A percentile compares a stretch with the other conserved stretches of the same genome.
Conservation (phyloP, 2,329 filamentous ascomycete genomes). For the Bretziella fagacearum region DNA sequence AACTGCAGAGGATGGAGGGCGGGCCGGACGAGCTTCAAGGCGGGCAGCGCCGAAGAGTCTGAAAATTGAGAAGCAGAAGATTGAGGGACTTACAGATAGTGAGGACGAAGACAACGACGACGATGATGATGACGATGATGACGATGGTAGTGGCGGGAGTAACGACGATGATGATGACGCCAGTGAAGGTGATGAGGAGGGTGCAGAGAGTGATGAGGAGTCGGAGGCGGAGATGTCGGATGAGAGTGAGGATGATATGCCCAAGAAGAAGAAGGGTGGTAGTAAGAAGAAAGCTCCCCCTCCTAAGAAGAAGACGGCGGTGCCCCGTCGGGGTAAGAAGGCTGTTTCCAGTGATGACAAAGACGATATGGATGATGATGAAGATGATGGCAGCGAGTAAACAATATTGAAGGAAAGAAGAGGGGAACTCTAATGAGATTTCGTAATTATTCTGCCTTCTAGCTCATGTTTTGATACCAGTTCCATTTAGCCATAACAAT, state of each 20-base stretch:
- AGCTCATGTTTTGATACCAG: neutral
- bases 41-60: constrained; percentile 16
- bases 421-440: no score
- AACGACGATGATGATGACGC: constrained; percentile 41
- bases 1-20: constrained; percentile 20
- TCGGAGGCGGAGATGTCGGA: constrained; percentile 7
- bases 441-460: neutral
- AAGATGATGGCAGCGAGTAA: constrained; percentile 3
- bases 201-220: constrained; percentile 7
- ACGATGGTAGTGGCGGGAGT: constrained; percentile 31
- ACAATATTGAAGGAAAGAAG: neutral
- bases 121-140: constrained; percentile 20
- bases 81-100: constrained; percentile 19
- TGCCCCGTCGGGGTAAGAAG: neutral
- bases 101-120: constrained; percentile 19
- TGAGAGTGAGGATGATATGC: constrained; percentile 10
- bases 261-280: neutral
- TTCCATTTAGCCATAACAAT: neutral
- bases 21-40: constrained; percentile 26
- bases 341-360: neutral
- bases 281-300: neutral
- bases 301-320: neutral
- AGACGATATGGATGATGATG: neutral
- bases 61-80: constrained; percentile 21
- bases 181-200: constrained; percentile 5